These are phyloP conservation scores for Cryphonectria naterciae DNA, from an alignment of 2,329 filamentous ascomycete genomes.

Conservation along the genomic window DNA sequence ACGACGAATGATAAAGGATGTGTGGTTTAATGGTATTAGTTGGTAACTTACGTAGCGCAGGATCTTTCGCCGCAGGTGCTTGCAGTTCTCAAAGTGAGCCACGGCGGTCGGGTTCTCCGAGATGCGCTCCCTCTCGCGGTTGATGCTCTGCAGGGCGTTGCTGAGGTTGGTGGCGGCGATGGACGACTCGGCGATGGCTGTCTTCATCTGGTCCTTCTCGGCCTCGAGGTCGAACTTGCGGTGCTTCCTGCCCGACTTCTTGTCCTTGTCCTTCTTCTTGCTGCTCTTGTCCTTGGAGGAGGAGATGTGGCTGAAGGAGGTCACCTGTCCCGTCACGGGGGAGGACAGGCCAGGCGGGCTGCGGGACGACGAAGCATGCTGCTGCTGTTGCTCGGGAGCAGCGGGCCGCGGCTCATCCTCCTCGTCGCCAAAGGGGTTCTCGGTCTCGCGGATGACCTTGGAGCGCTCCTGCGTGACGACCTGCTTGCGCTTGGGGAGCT, in stretches of 20 bases:
- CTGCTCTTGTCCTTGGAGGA: constrained; percentile 48
- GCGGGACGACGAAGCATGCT: constrained; percentile 37
- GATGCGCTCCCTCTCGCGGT: constrained; percentile 84
- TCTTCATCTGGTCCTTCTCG: constrained; percentile 85
- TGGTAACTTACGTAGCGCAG: constrained; percentile 70
- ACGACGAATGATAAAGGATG: neutral
- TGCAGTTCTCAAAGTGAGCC: constrained; percentile 82
- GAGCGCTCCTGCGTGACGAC: constrained; percentile 77
- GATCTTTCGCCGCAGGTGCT: constrained; percentile 80
- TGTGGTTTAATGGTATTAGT: neutral
- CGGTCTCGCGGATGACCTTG: constrained; percentile 81
- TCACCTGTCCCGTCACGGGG: constrained; percentile 36
- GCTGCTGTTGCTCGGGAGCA: constrained; percentile 32
- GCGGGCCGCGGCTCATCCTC: constrained; percentile 56
- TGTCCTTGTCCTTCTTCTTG: constrained; percentile 45
- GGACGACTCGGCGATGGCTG: constrained; percentile 85
- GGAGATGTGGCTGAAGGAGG: constrained; percentile 47
- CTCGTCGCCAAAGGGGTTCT: constrained; percentile 70
- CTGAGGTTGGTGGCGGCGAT: constrained; percentile 89
- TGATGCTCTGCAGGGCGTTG: constrained; percentile 87
- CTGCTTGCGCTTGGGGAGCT: constrained; percentile 70
- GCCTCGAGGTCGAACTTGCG: constrained; percentile 81
- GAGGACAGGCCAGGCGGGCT: constrained; percentile 27
- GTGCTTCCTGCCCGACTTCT: constrained; percentile 61
- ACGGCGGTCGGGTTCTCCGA: constrained; percentile 80